Evolutionary conservation across 2,329 filamentous ascomycete genomes (phyloP), one percentile per base, ranked within the genome.

Genomic region (Penicillium italicum): DNA sequence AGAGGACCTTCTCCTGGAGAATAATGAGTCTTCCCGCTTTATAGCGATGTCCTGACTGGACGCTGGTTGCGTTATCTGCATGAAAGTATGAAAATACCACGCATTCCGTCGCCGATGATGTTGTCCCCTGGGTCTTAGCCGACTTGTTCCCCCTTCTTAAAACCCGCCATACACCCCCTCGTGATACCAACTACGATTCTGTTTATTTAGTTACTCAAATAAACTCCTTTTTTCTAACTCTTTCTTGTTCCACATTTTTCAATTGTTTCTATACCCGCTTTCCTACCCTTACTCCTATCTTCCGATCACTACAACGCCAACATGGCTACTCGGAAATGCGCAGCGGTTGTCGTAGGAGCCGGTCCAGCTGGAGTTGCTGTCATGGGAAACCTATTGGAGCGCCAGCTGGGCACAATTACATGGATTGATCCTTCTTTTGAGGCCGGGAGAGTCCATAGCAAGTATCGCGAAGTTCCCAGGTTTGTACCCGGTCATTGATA

Each of bases 381-480:
- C 7, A 76, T 86, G 24, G 84, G 84, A n/a, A 85, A 84, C 62
- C 70, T 87, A 18, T 75, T 87, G 18, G 82, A 86, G 63, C 76
- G 78, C 31, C 76, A 78, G 44, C 72, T 79, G 8, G 69, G 73
- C n/a, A 78, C 77, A 14, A 77, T 86, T 46, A 68, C 82, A 49
- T 87, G 84, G 85, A 74, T 85, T 38, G 84, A 86, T 64, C 77
- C 82, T 33, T 65, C 69, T 2, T 85, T 86, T 63, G 71, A 79
- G 24, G 83, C 73, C 28, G 82, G 82, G 5, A 73, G 81, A 40
- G 73, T 84, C 31, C 74, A 80, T 61, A 73, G 75, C 56, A 76
- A 75, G 64, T 87, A 87, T 65, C 77, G 83, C 45, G 83, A 85
- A 65, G 84, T 86, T 20, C 84, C 84, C 16, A 80, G 77, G 74